Percentiles rank a stretch among this genome's conserved stretches.
Conservation (phyloP, 176 grass and related monocot genomes). For the Paspalum notatum region DNA sequence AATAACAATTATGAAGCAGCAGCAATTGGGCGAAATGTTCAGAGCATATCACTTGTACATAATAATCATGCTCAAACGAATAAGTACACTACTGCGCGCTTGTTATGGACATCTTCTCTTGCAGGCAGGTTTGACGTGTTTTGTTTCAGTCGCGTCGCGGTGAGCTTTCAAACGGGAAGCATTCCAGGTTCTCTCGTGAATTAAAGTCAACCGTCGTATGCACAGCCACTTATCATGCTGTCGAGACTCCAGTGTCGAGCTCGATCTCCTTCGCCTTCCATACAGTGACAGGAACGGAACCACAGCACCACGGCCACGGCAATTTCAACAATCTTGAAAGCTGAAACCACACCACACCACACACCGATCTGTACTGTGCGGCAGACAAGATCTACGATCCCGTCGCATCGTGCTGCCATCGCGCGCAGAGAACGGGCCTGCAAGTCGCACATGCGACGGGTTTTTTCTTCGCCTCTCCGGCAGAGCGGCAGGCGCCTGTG, state of each 20-base stretch:
- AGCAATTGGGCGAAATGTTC: neutral
- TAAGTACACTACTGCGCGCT: neutral
- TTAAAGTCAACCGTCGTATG: neutral
- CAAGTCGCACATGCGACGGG: neutral
- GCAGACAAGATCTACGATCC: slow-evolving; percentile 27
- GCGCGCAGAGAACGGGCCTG: neutral
- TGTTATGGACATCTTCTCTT: neutral
- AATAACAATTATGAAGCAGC: neutral
- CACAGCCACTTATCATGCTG: neutral
- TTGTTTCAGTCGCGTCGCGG: neutral
- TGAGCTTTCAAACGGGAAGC: neutral
- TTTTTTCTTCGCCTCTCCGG: neutral
- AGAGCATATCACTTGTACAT: neutral
- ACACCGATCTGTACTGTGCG: neutral
- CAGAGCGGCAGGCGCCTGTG: slow-evolving; percentile 1
- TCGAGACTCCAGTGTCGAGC: too few relatives aligned
- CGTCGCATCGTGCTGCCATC: slow-evolving; percentile 28
- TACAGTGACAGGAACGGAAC: neutral
- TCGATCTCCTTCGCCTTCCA: neutral
- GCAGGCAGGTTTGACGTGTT: neutral
- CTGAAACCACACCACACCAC: neutral
- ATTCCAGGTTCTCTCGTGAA: neutral
- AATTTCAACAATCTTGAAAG: neutral
- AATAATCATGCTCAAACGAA: neutral
- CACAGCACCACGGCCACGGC: neutral